These are phyloP conservation scores for Salvia splendens DNA, from an alignment of 257 asterid genomes.

Conservation along the genomic window DNA sequence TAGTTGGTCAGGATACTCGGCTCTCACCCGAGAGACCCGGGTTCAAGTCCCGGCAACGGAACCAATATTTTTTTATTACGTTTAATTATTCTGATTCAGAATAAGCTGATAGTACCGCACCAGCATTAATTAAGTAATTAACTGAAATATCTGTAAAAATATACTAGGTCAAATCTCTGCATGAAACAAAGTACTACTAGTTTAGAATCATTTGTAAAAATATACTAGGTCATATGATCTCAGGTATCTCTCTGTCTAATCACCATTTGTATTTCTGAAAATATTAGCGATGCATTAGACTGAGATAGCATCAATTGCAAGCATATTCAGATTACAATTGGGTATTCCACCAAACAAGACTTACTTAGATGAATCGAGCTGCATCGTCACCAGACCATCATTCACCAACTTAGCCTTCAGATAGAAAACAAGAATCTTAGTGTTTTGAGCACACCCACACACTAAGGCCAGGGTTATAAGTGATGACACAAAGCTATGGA, in stretches of 20 bases:
- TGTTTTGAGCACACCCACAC: neutral
- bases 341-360: neutral
- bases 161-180: too few relatives aligned
- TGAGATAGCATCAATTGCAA: neutral
- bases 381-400: conserved; percentile 95
- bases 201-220: too few relatives aligned
- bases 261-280: conserved; percentile 41
- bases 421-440: conserved; percentile 1
- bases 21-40: conserved; percentile 85
- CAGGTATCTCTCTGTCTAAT: neutral
- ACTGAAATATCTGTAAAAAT: too few relatives aligned
- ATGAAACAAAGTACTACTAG: too few relatives aligned
- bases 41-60: conserved; percentile 81
- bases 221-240: too few relatives aligned
- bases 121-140: too few relatives aligned
- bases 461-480: conserved; percentile 14
- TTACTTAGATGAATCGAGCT: conserved; percentile 80
- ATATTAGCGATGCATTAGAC: neutral
- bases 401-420: conserved; percentile 79
- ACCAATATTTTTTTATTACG: too few relatives aligned
- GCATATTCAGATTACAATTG: neutral
- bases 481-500: conserved; percentile 21
- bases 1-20: conserved; percentile 94
- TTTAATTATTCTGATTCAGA: too few relatives aligned
- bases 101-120: too few relatives aligned